Evolutionary conservation across 768 basidiomycete species (phyloP), one percentile per base, ranked within the genome.

Genomic region (Sporobolomyces roseus): DNA sequence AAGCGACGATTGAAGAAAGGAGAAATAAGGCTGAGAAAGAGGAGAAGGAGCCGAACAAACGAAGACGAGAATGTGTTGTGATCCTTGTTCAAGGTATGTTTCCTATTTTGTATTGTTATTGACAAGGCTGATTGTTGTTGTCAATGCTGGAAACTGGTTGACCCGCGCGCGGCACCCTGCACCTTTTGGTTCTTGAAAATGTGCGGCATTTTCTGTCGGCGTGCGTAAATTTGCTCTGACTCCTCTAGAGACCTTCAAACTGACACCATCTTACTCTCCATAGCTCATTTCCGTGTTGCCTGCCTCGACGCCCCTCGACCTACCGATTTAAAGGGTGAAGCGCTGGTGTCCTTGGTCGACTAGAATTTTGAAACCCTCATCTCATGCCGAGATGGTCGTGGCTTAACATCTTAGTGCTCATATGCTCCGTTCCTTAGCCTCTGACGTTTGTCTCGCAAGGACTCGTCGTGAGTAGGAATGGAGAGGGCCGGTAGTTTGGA

Each of bases 261-360:
- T 46, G 45, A 46, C 45, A 41, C 38, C 10, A 9, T 9, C 17
- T n/a, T 41, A n/a, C 21, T 2, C 29, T 4, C 36, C 0, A 27
- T 59, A 68, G 66, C 66, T 68, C 36, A 45, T 61, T 50, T 65
- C 66, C 66, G 66, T 68, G 66, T 68, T 68, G 60, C 61, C 61
- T 55, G 54, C 66, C 66, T 61, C 66, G 60, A 68, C 61, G 66
- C 66, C 55, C 38, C 5, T 6, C 32, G 51, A 17, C 36, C 49
- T 33, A 50, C 66, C 60, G 66, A 61, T 49, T 45, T 32, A n/a
- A n/a, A n/a, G n/a, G n/a, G 66, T 61, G 61, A 56, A 68, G 66
- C 38, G 66, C 53, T 61, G 54, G 61, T 54, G 66, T 68, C 66
- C 61, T 49, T 62, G 66, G 66, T 58, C 54, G 66, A 68, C 58